Conservation (phyloP, 345 rosid genomes). For the Linum tenue region DNA sequence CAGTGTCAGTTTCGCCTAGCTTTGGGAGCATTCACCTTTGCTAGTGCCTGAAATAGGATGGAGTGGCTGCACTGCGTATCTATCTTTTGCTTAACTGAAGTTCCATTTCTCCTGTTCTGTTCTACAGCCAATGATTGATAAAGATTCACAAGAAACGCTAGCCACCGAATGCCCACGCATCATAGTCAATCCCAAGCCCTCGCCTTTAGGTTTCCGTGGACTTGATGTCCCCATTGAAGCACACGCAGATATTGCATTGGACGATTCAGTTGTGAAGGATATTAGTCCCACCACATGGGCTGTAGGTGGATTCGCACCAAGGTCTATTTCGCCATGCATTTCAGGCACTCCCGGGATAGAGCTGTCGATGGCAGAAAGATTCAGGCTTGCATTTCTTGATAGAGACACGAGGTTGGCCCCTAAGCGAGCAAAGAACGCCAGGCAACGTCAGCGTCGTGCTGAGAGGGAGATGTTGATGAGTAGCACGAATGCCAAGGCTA, state of each 20-base stretch:
- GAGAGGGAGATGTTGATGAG: conserved; percentile 65
- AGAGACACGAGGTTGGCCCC: conserved; percentile 79
- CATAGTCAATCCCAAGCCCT: conserved; percentile 67
- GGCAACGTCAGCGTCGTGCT: conserved; percentile 75
- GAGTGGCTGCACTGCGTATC: neutral
- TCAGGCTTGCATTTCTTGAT: conserved; percentile 69
- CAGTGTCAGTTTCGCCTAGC: neutral
- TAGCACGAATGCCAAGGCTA: conserved; percentile 49
- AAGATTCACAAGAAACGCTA: conserved; percentile 45
- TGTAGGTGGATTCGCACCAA: conserved; percentile 24
- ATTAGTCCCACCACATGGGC: conserved; percentile 63
- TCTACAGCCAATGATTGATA: conserved; percentile 65
- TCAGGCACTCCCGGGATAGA: conserved; percentile 24
- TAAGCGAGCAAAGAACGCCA: conserved; percentile 82
- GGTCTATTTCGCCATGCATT: conserved; percentile 17
- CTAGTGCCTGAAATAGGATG: too few relatives aligned
- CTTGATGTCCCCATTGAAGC: conserved; percentile 56
- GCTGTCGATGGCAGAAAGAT: conserved; percentile 71
- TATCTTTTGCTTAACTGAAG: neutral
- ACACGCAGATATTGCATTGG: conserved; percentile 40
- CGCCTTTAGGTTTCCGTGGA: conserved; percentile 44
- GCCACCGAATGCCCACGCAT: conserved; percentile 66
- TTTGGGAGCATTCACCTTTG: neutral
- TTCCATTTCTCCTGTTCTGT: neutral
- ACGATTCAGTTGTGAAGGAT: conserved; percentile 47